Base-by-base conservation (phyloP, 306 rosid species). In the Malus domestica region DNA sequence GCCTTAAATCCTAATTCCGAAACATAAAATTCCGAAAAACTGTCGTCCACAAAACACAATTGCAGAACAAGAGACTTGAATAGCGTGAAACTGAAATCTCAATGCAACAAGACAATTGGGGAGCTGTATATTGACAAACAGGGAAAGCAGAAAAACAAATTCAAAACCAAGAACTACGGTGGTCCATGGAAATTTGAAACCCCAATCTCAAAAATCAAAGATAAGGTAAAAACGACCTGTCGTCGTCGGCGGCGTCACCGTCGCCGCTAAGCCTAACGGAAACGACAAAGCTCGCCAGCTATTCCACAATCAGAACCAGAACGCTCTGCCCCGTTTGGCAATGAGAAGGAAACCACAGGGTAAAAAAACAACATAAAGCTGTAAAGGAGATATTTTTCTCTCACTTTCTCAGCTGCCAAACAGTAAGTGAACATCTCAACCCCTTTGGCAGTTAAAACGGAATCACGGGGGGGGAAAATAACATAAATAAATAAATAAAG, bases 231-330 rank as follows among this genome's bases (percentile, higher is more conserved):
- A 77, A 72, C 46, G 89, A 85, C 72, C 81, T 15, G 82, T 87
- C 84, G 72, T 74, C 51, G 30, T 77, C 80, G 23, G 51, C 22
- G 40, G 68, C 3, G 40, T 13, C 63, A 35, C 23, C 10, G 25
- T 44, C 66, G 60, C 61, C 79, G 40, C 80, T 78, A 54, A 82
- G 72, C 73, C 55, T 63, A 70, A 42, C 73, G 80, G 71, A 80
- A 83, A 70, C 66, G 88, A 89, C 92, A 86, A 93, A 80, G 57
- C 23, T 72, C 54, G 85, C 86, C 88, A 76, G 86, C 87, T 79
- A 84, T 67, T 30, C 68, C 22, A 64, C 19, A 18, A 64, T 18
- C 70, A 78, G 72, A 67, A 67, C 59, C 73, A 66, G 79, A 83
- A 83, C 76, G 55, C 64, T 72, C 35, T 73, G 49, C 75, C 74